Evolutionary conservation across 2,329 filamentous ascomycete genomes (phyloP).

Genomic region (Hortaea sp.): DNA sequence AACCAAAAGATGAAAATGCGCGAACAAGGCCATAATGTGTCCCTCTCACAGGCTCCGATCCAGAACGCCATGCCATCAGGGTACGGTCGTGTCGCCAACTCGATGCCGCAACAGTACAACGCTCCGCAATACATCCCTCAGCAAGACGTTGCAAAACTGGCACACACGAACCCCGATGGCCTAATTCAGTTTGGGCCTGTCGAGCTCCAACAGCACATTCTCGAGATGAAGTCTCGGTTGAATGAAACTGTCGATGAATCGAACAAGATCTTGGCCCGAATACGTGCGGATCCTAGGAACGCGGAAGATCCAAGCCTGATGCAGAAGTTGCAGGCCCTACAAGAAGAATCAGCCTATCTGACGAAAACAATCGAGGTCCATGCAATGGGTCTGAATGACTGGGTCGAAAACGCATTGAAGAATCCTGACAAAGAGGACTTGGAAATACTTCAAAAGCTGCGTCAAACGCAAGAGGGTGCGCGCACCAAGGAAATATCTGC

Average conservation of each 20-base stretch:
- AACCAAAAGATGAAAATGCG: background rate
- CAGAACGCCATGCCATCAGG: background rate
- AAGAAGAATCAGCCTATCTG: background rate
- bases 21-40: conserved; percentile 1
- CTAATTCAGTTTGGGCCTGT: background rate
- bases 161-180: background rate
- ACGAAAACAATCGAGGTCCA: background rate
- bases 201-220: background rate
- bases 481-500: background rate
- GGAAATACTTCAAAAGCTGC: background rate
- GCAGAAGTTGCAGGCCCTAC: background rate
- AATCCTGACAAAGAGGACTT: background rate
- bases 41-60: background rate
- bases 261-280: too few species aligned
- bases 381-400: background rate
- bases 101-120: background rate
- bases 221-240: background rate
- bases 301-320: background rate
- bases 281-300: background rate
- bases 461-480: background rate
- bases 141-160: background rate
- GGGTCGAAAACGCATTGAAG: background rate
- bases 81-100: background rate
- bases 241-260: too few species aligned
- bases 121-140: background rate